Conservation (phyloP, 306 rosid species). For the Castanea mollissima region DNA sequence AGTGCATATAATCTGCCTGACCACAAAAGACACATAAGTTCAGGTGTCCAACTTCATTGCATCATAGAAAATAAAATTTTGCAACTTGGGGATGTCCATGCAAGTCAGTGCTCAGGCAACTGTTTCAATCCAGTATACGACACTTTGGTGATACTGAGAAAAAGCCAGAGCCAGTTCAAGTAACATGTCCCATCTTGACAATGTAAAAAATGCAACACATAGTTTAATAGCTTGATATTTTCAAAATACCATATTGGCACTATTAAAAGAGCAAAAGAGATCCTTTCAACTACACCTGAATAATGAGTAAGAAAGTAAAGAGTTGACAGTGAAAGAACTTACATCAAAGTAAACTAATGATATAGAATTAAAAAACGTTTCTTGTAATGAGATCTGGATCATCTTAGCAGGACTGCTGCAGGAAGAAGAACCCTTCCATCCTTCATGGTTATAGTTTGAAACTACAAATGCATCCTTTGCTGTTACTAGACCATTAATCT, state of each 20-base stretch:
- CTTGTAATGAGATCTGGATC: conserved; percentile 73
- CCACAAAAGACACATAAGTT: conserved; percentile 10
- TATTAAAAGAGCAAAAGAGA: background rate
- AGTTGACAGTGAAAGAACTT: conserved; percentile 30
- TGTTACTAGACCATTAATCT: conserved; percentile 64
- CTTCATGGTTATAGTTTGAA: conserved; percentile 31
- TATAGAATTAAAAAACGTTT: conserved; percentile 65
- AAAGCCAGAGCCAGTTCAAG: background rate
- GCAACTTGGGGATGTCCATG: background rate
- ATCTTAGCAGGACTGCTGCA: conserved; percentile 57
- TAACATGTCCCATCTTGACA: background rate
- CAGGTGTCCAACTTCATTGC: background rate
- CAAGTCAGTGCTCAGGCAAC: background rate
- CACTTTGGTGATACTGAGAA: background rate
- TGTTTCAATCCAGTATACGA: background rate
- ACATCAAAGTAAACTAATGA: conserved; percentile 58
- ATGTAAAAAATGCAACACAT: background rate
- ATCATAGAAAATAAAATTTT: background rate
- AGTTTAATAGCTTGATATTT: background rate
- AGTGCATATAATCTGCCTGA: conserved; percentile 54
- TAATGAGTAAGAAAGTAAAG: conserved; percentile 5
- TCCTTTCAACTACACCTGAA: background rate
- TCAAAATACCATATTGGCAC: background rate
- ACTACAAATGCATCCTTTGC: conserved; percentile 20
- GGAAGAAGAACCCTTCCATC: conserved; percentile 27